Evolutionary conservation across 768 basidiomycete genomes (phyloP), one percentile per base, ranked within the genome.

Genomic region (Neoboletus subvelutipes): DNA sequence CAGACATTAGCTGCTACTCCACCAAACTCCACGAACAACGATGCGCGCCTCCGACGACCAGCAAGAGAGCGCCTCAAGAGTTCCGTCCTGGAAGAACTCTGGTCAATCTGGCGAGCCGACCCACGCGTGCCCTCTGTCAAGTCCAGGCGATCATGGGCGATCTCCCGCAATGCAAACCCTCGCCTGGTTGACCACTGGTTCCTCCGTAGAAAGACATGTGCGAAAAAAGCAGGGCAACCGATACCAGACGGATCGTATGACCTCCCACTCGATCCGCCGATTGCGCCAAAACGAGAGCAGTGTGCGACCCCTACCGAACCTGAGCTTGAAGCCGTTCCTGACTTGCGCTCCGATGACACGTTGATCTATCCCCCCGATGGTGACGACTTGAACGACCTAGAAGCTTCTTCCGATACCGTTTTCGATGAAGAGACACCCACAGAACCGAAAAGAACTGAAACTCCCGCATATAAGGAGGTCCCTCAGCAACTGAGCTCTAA

Each of bases 41-140:
- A 36, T 5, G 12, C 36, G 22, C 63, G 54, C 26, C 56, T 33
- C 36, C 39, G 34, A 26, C 65, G 45, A 22, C 41, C 26, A 7
- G 26, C 13, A 13, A 57, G 50, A 43, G 65, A 67, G 20, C 53
- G 46, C 46, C 62, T 67, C 42, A 2, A 37, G 18, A n/a, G 15
- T 20, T 53, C 54, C 1, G 45, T 59, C 40, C 56, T 70, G 20
- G 31, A 54, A 41, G 70, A 71, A 18, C 72, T 71, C 24, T 70
- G 67, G 68, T 62, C 52, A 5, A 71, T 71, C 40, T 71, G 72
- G 70, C 62, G 34, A 40, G 48, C 57, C 9, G 48, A 73, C 50
- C 68, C 62, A 10, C 70, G 72, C 40, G 59, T 71, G 4, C 70
- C 70, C 31, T 64, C 72, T 3, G 10, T 70, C 34, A 55, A 50